Conservation (phyloP, 2,329 filamentous ascomycete species). For the Microdochium bolleyi region DNA sequence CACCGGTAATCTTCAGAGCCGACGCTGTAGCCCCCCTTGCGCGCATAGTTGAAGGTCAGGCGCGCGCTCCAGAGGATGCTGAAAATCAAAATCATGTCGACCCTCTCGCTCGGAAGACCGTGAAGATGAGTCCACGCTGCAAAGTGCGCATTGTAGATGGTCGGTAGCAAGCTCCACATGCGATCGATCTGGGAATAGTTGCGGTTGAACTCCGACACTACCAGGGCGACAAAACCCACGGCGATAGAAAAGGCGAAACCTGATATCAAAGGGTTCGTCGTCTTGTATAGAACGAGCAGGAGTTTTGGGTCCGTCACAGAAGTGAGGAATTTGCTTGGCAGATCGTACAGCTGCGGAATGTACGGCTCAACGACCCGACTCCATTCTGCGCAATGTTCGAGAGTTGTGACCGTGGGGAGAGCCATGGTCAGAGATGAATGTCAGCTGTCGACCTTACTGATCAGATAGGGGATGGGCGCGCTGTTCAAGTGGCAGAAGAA, state of each 20-base stretch:
- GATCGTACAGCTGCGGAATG: slow-evolving; percentile 57
- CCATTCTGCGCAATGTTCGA: slow-evolving; percentile 72
- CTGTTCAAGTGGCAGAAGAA: neutral
- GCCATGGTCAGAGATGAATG: slow-evolving; percentile 40
- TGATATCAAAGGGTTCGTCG: slow-evolving; percentile 79
- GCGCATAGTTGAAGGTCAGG: slow-evolving; percentile 94
- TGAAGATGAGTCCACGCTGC: slow-evolving; percentile 72
- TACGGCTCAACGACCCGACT: slow-evolving; percentile 68
- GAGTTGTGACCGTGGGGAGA: slow-evolving; percentile 60
- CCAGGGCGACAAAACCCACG: slow-evolving; percentile 63
- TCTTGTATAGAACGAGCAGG: slow-evolving; percentile 65
- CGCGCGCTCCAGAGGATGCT: slow-evolving; percentile 74
- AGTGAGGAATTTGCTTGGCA: slow-evolving; percentile 58
- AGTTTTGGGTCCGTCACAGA: slow-evolving; percentile 51
- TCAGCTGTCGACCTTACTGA: neutral
- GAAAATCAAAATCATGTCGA: slow-evolving; percentile 67
- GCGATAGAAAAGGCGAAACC: slow-evolving; percentile 65
- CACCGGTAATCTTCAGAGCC: slow-evolving; percentile 96
- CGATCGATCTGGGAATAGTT: slow-evolving; percentile 98
- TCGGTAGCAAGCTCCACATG: slow-evolving; percentile 82
- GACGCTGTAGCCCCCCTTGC: slow-evolving; percentile 81
- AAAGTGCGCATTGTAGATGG: slow-evolving; percentile 80
- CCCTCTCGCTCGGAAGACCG: slow-evolving; percentile 58
- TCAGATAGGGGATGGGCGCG: neutral
- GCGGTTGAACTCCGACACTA: slow-evolving; percentile 75